Evolutionary conservation across 768 basidiomycete genomes (phyloP).

Genomic region (Rhodotorula babjevae): DNA sequence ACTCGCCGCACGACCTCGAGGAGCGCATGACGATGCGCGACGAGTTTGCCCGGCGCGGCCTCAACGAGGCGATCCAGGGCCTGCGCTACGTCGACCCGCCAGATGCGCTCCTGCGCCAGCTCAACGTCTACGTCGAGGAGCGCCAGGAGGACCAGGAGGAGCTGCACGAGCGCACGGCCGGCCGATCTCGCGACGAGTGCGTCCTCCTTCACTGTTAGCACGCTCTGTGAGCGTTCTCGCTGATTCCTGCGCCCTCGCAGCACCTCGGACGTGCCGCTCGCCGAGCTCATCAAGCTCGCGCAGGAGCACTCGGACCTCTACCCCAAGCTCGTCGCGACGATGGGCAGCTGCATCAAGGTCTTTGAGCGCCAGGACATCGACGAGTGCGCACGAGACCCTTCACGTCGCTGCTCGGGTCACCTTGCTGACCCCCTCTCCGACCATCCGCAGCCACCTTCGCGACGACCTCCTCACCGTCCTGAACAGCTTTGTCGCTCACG

Average conservation of each 20-base stretch:
- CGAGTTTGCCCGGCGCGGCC: conserved; percentile 71
- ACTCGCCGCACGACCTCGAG: conserved; percentile 69
- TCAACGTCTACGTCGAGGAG: conserved; percentile 78
- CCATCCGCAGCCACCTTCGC: conserved; percentile 58
- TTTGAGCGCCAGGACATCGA: conserved; percentile 58
- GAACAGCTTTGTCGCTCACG: conserved; percentile 64
- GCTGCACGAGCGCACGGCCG: conserved; percentile 59
- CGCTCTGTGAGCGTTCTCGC: too few relatives aligned
- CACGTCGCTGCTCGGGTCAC: too few relatives aligned
- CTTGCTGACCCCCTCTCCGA: conserved; percentile 2
- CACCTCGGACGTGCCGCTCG: conserved; percentile 54
- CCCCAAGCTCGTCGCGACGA: conserved; percentile 59
- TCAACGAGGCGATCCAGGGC: conserved; percentile 78
- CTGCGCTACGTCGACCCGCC: conserved; percentile 71
- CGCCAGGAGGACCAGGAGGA: conserved; percentile 87
- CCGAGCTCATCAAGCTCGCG: conserved; percentile 60
- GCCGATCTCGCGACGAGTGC: conserved; percentile 15
- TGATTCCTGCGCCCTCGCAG: not conserved
- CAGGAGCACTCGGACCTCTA: conserved; percentile 62
- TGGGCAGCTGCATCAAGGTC: conserved; percentile 58
- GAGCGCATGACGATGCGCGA: conserved; percentile 73
- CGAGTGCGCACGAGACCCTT: conserved; percentile 60
- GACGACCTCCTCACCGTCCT: conserved; percentile 58
- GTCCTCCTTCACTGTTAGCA: too few relatives aligned
- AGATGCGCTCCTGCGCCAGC: conserved; percentile 68